phyloP scores from a whole-genome alignment of 805 yeast genomes.

The Metschnikowia aberdeeniae region DNA sequence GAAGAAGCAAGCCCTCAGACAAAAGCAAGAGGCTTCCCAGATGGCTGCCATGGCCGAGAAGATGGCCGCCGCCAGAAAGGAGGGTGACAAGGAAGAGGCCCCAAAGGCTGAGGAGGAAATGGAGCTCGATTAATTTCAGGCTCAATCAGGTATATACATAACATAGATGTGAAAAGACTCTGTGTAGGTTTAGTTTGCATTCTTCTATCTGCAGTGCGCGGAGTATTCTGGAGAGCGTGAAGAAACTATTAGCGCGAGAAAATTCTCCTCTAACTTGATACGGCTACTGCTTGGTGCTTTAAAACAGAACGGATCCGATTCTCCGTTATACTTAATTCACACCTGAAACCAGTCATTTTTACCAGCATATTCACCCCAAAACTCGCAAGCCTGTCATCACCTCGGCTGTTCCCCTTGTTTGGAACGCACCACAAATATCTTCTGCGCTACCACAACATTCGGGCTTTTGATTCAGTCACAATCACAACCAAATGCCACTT shows the following conservation, averaged over 20 bases:
- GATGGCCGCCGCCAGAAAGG: conserved; percentile 71
- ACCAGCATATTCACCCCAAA: background rate
- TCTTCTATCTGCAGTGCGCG: conserved; percentile 1
- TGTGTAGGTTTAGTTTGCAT: background rate
- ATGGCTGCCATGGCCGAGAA: conserved; percentile 80
- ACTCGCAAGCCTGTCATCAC: background rate
- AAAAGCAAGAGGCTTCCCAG: conserved; percentile 83
- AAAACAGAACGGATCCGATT: background rate
- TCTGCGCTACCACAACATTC: conserved; percentile 1
- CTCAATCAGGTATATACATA: background rate
- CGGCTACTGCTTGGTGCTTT: conserved; percentile 1
- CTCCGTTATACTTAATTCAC: background rate
- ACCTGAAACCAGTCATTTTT: background rate
- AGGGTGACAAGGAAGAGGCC: conserved; percentile 23
- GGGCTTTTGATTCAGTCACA: background rate
- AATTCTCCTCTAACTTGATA: conserved; percentile 1
- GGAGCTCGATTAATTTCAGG: conserved; percentile 15
- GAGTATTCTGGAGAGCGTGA: background rate
- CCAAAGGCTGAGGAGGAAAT: conserved; percentile 21
- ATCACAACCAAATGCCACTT: conserved; percentile 18
- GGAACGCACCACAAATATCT: conserved; percentile 5
- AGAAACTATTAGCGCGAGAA: conserved; percentile 6
- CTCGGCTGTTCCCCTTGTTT: background rate
- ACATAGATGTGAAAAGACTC: conserved; percentile 3
- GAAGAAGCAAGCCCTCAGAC: conserved; percentile 81